phyloP scores from a whole-genome alignment of 2,329 filamentous ascomycete species.

The Trichoderma guizhouense region DNA sequence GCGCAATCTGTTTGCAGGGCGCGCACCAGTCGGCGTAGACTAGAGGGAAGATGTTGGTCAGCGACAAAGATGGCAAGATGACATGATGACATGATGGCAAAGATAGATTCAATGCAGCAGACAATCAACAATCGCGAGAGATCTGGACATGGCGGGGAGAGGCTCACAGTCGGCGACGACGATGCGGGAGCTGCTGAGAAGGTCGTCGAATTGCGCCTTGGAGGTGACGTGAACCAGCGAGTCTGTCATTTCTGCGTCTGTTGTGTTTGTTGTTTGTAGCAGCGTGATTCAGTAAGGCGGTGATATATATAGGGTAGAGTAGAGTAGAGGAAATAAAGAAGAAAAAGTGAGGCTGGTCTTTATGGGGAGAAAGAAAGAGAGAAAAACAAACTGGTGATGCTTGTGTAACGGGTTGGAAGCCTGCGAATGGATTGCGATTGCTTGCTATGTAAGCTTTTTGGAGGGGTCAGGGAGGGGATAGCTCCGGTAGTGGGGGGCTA shows the following conservation, averaged over 20 bases:
- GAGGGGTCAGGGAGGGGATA: not conserved
- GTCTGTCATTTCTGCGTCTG: conserved; percentile 28
- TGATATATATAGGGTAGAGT: not conserved
- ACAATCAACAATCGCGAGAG: not conserved
- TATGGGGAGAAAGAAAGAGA: not conserved
- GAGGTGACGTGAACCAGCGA: conserved; percentile 39
- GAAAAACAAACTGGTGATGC: not conserved
- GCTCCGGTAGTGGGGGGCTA: not conserved
- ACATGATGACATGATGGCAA: no score
- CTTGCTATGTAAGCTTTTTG: not conserved
- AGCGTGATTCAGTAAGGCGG: not conserved
- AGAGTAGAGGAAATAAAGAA: not conserved
- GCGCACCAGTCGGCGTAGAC: conserved; percentile 87
- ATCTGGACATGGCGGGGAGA: not conserved
- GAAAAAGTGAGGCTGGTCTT: not conserved
- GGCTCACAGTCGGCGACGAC: conserved; percentile 84
- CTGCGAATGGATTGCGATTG: not conserved
- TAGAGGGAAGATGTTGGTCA: conserved; percentile 35
- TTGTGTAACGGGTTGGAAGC: conserved; percentile 10
- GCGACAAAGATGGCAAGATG: not conserved
- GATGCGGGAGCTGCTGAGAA: conserved; percentile 70
- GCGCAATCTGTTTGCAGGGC: conserved; percentile 80
- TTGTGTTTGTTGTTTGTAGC: not conserved
- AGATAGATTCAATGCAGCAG: not conserved
- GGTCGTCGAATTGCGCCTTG: conserved; percentile 59